Percentiles rank a stretch among this genome's conserved stretches.
phyloP scores from a whole-genome alignment of 2,329 filamentous ascomycete species.

The Penicillium concentricum region DNA sequence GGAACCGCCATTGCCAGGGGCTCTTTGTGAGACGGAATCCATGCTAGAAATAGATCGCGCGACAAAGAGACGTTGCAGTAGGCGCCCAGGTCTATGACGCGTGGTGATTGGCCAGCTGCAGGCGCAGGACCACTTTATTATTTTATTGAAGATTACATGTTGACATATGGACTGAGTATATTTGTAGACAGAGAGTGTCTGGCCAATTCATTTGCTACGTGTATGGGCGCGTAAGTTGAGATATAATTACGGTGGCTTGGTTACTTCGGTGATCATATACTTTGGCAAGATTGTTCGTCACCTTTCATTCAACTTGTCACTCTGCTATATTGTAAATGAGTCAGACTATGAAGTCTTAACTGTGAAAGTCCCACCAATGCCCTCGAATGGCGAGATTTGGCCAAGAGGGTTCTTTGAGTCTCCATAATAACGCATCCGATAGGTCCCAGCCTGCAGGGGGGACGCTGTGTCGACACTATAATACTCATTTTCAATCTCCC shows the following conservation, averaged over 20 bases:
- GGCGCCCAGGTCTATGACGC: conserved; percentile 7
- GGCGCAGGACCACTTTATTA: not conserved
- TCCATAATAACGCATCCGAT: conserved; percentile 79
- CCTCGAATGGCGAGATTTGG: conserved; percentile 66
- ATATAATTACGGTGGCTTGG: not conserved
- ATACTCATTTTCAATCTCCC: conserved; percentile 69
- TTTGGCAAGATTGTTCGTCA: not conserved
- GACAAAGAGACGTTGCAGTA: conserved; percentile 13
- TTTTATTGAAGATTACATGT: not conserved
- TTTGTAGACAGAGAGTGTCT: not conserved
- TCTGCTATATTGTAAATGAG: not conserved
- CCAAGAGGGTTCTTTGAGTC: conserved; percentile 70
- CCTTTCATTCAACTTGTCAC: not conserved
- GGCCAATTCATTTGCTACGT: not conserved
- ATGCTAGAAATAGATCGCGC: conserved; percentile 12
- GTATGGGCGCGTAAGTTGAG: conserved; percentile 1
- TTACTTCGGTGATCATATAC: not conserved
- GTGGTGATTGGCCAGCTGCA: conserved; percentile 8
- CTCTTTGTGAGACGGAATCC: conserved; percentile 9
- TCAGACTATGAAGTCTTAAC: conserved; percentile 23
- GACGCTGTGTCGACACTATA: conserved; percentile 39
- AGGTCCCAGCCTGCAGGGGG: conserved; percentile 58
- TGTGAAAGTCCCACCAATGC: conserved; percentile 54
- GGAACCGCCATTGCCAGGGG: conserved; percentile 8
- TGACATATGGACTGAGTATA: not conserved